Percentiles rank a stretch among this genome's conserved stretches.
phyloP scores from a whole-genome alignment of 768 basidiomycete species.

The Xerocomellus intermedius region DNA sequence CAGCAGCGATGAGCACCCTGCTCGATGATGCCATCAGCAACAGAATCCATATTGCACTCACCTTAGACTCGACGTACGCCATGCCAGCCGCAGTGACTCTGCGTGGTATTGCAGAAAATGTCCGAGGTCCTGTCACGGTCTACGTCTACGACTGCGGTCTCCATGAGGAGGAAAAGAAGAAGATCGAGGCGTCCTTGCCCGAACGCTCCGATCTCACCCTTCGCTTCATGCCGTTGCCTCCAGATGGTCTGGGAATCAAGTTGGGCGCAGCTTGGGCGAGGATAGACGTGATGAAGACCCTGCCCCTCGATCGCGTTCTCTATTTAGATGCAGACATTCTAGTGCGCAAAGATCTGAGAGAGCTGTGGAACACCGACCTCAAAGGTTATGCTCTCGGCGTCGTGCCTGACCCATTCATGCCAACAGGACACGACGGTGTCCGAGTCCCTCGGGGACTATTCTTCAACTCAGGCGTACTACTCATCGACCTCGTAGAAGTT shows the following conservation, averaged over 20 bases:
- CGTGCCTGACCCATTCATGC: conserved; percentile 41
- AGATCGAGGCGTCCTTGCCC: conserved; percentile 28
- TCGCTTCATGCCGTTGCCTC: conserved; percentile 37
- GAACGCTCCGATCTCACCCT: conserved; percentile 33
- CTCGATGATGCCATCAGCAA: conserved; percentile 29
- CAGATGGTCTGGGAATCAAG: conserved; percentile 20
- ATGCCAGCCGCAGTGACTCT: conserved; percentile 48
- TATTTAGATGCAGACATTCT: conserved; percentile 32
- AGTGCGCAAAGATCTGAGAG: conserved; percentile 36
- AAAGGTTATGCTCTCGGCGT: conserved; percentile 41
- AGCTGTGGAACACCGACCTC: conserved; percentile 47
- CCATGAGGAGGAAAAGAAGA: conserved; percentile 29
- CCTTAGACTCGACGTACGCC: conserved; percentile 41
- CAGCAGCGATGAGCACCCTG: neutral
- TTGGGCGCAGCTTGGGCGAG: conserved; percentile 44
- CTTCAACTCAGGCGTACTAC: conserved; percentile 52
- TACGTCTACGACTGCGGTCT: conserved; percentile 49
- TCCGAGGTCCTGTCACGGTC: conserved; percentile 39
- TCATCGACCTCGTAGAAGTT: conserved; percentile 44
- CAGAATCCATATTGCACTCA: conserved; percentile 44
- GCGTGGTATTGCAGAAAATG: conserved; percentile 36
- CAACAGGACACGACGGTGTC: conserved; percentile 39
- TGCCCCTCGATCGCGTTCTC: conserved; percentile 47
- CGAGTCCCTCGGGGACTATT: conserved; percentile 33
- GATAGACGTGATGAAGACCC: conserved; percentile 38